These are phyloP conservation scores for Linum lewisii DNA, from an alignment of 345 rosid species.

Conservation along the genomic window DNA sequence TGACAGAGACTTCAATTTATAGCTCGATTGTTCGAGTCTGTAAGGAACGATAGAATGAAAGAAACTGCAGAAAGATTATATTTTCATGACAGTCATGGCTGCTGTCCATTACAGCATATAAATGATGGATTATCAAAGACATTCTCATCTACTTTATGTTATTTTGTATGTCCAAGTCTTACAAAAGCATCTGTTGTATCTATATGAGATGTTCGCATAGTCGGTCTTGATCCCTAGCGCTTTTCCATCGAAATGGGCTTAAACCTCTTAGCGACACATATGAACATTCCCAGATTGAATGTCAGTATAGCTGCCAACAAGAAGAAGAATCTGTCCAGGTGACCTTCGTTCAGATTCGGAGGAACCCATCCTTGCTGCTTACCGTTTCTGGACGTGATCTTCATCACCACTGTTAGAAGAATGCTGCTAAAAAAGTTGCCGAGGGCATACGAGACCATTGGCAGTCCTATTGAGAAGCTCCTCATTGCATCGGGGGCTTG, in stretches of 20 bases:
- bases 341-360: constrained; percentile 24
- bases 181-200: not conserved
- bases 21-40: not conserved
- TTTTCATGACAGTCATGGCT: too few relatives aligned
- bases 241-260: constrained; percentile 19
- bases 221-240: too few relatives aligned
- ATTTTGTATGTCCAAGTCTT: too few relatives aligned
- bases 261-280: constrained; percentile 10
- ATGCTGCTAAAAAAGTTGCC: constrained; percentile 15
- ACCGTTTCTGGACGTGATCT: constrained; percentile 16
- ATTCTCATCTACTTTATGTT: not conserved
- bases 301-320: constrained; percentile 18
- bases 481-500: constrained; percentile 28
- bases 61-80: too few relatives aligned
- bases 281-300: constrained; percentile 14
- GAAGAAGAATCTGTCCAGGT: constrained; percentile 35
- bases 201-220: too few relatives aligned
- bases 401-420: constrained; percentile 24
- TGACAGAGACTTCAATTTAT: not conserved
- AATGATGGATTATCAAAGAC: not conserved
- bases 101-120: too few relatives aligned
- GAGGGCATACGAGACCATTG: constrained; percentile 28
- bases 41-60: not conserved
- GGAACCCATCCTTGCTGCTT: constrained; percentile 32
- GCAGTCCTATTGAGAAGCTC: constrained; percentile 29